Evolutionary conservation across 179 eudicot genomes (phyloP), one percentile per base, ranked within the genome.

Genomic region (Gypsophila paniculata): DNA sequence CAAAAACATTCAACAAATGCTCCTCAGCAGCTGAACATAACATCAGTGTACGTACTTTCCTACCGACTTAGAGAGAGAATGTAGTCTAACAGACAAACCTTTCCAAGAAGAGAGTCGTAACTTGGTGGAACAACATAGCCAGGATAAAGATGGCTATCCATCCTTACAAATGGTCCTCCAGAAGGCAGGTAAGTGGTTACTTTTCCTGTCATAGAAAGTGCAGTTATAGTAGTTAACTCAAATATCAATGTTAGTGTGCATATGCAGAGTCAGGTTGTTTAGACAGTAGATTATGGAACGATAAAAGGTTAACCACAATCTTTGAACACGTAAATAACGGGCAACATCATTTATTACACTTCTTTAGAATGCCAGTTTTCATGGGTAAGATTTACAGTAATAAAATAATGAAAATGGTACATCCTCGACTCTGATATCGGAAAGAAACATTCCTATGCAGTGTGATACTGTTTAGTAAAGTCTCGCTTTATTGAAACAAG

Each of bases 101-200:
- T 94, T 80, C 97, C 97, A 72, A 94, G 96, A 70, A 91, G 85
- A 67, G 99, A 91, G 80, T 94, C 99, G 70, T 94, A 94, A 85
- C 96, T 94, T 61, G 97, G 97, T 72, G 99, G 94, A 76, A 94
- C 97, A 63, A 91, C 94, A 68, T 93, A 94, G 74, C 90, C 97
- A 52, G 96, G 86, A 80, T 94, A 94, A 51, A 94, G 88, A 85
- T 91, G 99, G 86, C 97, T 94, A 82, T 94, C 99, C 99, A 94
- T 91, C 75, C 99, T 83, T 75, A 87, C 91, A 82, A 94, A 94
- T 77, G 99, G 99, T 72, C 97, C 99, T 70, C 97, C 99, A 76
- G 97, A 72, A 65, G 99, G 99, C 80, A 94, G 81, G 82, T 94
- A 94, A 32, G 90, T 76, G 53, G 97, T 88, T 66, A 91, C 75